phyloP scores from a whole-genome alignment of 768 basidiomycete species.

The Lentinus tigrinus region DNA sequence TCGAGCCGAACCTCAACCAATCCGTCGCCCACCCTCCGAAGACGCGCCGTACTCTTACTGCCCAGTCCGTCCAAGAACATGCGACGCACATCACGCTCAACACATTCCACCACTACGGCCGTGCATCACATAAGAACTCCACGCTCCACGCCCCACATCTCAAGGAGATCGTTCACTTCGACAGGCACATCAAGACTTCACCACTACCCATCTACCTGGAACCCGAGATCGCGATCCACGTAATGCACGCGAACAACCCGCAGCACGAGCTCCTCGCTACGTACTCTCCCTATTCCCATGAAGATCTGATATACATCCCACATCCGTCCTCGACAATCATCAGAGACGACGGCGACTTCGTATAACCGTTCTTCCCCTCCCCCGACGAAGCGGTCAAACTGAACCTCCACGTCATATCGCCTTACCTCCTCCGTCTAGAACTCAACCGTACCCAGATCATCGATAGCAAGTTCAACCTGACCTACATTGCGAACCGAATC shows the following conservation, averaged over 20 bases:
- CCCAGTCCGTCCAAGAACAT: slow-evolving; percentile 98
- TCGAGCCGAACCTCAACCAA: slow-evolving; percentile 94
- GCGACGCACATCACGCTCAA: slow-evolving; percentile 99
- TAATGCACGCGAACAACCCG: slow-evolving; percentile 75
- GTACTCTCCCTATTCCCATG: slow-evolving; percentile 90
- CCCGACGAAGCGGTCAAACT: slow-evolving; percentile 94
- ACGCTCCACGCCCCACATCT: slow-evolving; percentile 98
- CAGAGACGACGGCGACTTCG: slow-evolving; percentile 93
- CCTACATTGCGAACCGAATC: slow-evolving; percentile 90
- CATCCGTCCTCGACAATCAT: slow-evolving; percentile 90
- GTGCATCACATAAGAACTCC: slow-evolving; percentile 98
- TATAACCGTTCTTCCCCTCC: slow-evolving; percentile 98
- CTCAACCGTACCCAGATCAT: slow-evolving; percentile 97
- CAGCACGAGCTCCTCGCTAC: slow-evolving; percentile 91
- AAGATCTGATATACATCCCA: slow-evolving; percentile 99
- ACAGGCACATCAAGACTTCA: slow-evolving; percentile 97
- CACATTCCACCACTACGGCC: slow-evolving; percentile 99
- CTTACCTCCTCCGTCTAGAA: slow-evolving; percentile 95
- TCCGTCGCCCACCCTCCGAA: slow-evolving; percentile 92
- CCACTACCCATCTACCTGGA: slow-evolving; percentile 90
- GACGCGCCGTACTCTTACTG: slow-evolving; percentile 98
- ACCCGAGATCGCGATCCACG: slow-evolving; percentile 61
- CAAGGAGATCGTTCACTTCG: slow-evolving; percentile 99
- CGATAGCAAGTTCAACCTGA: slow-evolving; percentile 94
- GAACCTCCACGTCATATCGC: slow-evolving; percentile 89